A percentile compares a stretch with the other conserved stretches of the same genome.
phyloP scores from a whole-genome alignment of 164 flowering plant species.

The Sextonia rubra region DNA sequence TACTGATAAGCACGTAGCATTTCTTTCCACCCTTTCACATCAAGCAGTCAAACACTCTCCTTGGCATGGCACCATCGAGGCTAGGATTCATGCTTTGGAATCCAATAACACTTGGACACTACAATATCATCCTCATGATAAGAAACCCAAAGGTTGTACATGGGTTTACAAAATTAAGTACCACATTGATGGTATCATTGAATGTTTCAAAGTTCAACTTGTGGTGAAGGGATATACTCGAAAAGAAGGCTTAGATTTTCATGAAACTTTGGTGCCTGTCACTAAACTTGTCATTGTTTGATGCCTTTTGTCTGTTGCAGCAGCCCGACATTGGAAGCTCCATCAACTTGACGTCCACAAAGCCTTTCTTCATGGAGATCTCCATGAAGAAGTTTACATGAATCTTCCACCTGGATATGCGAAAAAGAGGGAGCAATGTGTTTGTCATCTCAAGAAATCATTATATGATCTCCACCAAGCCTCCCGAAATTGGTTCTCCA shows the following conservation, averaged over 20 bases:
- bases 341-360: neutral
- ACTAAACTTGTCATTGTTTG: conserved; percentile 2
- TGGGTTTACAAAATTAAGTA: conserved; percentile 5
- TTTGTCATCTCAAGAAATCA: too few species aligned
- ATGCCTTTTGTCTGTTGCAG: neutral
- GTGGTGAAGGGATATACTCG: neutral
- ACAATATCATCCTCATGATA: neutral
- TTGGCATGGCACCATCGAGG: neutral
- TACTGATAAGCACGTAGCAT: neutral
- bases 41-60: neutral
- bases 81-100: neutral
- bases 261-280: neutral
- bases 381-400: too few species aligned
- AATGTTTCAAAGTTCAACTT: neutral
- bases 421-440: neutral
- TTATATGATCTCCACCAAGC: neutral
- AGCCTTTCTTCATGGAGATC: too few species aligned
- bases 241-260: neutral
- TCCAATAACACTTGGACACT: neutral
- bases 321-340: neutral
- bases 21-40: neutral
- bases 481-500: neutral
- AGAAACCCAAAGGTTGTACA: neutral
- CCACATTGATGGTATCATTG: neutral
- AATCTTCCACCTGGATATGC: neutral